A percentile compares a stretch with the other conserved stretches of the same genome.
Conservation (phyloP, 257 asterid species). For the Przewalskia tangutica region DNA sequence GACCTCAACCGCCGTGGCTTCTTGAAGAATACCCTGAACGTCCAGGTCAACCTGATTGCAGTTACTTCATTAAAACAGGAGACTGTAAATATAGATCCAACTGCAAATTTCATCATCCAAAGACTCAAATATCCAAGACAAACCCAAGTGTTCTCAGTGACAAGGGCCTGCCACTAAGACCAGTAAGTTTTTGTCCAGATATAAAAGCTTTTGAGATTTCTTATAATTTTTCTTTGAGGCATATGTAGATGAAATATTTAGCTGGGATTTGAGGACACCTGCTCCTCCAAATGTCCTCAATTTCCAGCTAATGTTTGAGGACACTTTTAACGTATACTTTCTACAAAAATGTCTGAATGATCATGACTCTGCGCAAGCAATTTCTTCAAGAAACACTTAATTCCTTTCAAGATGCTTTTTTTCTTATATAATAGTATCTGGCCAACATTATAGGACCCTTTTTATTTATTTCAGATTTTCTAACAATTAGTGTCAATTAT, state of each 20-base stretch:
- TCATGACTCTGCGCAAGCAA: background rate
- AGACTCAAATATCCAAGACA: conserved; percentile 13
- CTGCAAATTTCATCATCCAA: conserved; percentile 42
- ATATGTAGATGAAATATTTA: background rate
- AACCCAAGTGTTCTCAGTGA: conserved; percentile 19
- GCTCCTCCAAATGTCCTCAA: background rate
- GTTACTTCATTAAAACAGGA: conserved; percentile 37
- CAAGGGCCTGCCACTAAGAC: conserved; percentile 49
- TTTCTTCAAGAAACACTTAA: background rate
- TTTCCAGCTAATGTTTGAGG: background rate
- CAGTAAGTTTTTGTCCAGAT: conserved; percentile 25
- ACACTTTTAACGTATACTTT: background rate
- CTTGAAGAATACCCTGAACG: conserved; percentile 40
- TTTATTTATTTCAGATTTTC: background rate
- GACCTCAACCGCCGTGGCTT: conserved; percentile 28
- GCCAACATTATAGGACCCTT: background rate
- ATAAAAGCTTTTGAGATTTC: background rate
- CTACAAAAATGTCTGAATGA: background rate
- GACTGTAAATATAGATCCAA: conserved; percentile 27
- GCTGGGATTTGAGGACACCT: background rate
- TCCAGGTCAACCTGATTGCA: conserved; percentile 40
- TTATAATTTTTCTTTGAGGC: background rate
- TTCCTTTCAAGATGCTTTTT: background rate
- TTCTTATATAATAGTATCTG: background rate
- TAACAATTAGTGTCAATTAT: background rate